Evolutionary conservation across 2,329 filamentous ascomycete genomes (phyloP), one percentile per base, ranked within the genome.

Genomic region (Cladosporium sp.): DNA sequence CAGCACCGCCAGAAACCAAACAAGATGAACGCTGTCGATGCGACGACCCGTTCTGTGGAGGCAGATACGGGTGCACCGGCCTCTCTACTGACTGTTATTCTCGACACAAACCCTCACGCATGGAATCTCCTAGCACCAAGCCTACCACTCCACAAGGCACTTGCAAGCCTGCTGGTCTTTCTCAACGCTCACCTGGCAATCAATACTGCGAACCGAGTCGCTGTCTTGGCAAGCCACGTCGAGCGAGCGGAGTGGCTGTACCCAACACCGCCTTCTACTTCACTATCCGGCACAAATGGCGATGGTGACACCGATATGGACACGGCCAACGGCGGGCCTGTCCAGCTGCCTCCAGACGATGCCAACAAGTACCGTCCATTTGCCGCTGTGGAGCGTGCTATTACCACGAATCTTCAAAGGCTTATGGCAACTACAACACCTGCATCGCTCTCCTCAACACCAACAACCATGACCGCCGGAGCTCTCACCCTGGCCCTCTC

Each of bases 291-390:
- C n/a, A 50, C 9, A 17, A 60, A 67, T 37, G 61, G 72, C 20
- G 25, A 28, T 14, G 72, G 78, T 56, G 69, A 73, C 56, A 62
- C 69, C 38, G 63, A 70, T 52, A 65, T 65, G 64, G 63, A 70
- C 52, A 65, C 64, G 64, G 39, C 61, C 25, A 62, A 68, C 40
- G 64, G 64, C 34, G 64, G 62, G 15, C 61, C 68, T n/a, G 64
- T 72, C 62, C 69, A 54, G 51, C 22, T n/a, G 9, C 67, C 63
- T 19, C 70, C 69, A 40, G 74, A 76, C 63, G 73, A 79, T 68
- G 87, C 89, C 50, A 97, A 96, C 79, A 97, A 97, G 76, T 97
- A 94, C 76, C 89, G 92, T 0, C 90, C 92, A 50, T 97, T 97
- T 73, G 87, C 90, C 19, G 82, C 92, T 60, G 87, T 99, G 66